Evolutionary conservation across 1,139 yeast species (phyloP), one percentile per base, ranked within the genome.

Genomic region (Sugiyamaella grinbergsii): DNA sequence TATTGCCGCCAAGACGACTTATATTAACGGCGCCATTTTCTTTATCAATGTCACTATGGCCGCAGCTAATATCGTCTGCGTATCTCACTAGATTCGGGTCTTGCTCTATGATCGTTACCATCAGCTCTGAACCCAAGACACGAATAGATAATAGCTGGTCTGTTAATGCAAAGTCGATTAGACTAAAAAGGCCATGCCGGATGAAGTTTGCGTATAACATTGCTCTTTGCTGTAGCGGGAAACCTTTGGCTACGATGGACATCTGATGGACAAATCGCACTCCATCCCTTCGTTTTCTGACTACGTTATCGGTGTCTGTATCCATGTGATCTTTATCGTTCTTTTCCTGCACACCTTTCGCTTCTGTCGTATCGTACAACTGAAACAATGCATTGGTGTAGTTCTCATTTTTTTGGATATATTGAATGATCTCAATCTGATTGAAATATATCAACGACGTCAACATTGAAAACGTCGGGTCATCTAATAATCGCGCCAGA

Each of bases 221-320:
- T 1, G 83, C 73, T 57, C 86, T 76, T 61, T 86, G 94, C 47
- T 71, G 70, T 1, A 80, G 72, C 53, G 80, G 91, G 46, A 87
- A 74, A 33, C 79, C 76, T 63, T 88, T 89, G 1, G 95, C 86
- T 47, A 86, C 82, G 16, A 80, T 67, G 3, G 87, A 82, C 64
- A 89, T 85, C 64, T 91, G 96, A 67, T 89, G 94, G 1, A 93
- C 66, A 70, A 91, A 76, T 58, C 78, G 77, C 4, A 93, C 83
- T 0, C 95, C 96, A 60, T 88, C 88, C 53, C 87, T 72, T 59
- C 77, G 75, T 42, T 55, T 55, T n/a, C 44, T 20, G 15, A 49
- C 11, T 36, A 39, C 19, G 50, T 6, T 32, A 31, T 31, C 39
- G 8, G 22, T 6, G 10, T 39, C 19, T 51, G 16, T 32, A 31